Evolutionary conservation across 2,329 filamentous ascomycete species (phyloP).

Genomic region (Pseudodiploospora longispora): DNA sequence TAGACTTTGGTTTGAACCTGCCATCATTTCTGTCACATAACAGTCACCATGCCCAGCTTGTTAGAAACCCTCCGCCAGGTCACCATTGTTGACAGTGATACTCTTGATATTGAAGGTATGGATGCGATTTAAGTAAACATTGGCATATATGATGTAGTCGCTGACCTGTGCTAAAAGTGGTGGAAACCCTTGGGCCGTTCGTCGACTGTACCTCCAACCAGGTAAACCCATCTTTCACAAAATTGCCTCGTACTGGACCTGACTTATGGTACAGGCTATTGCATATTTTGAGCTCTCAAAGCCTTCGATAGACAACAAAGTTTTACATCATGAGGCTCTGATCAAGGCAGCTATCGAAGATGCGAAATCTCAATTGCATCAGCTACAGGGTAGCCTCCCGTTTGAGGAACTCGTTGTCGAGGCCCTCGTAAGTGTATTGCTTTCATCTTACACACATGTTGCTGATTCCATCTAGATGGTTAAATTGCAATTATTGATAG

Average conservation of each 20-base stretch:
- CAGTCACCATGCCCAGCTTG: constrained; percentile 17
- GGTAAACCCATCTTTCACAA: constrained; percentile 9
- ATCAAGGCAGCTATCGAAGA: constrained; percentile 19
- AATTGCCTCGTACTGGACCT: neutral
- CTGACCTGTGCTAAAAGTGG: constrained; percentile 14
- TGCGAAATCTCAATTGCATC: constrained; percentile 12
- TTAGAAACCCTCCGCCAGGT: constrained; percentile 19
- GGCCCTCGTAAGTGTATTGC: constrained; percentile 35
- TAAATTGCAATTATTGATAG: constrained; percentile 43
- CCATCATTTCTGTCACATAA: no score
- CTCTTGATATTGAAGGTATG: constrained; percentile 25
- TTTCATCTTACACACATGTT: neutral
- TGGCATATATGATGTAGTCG: no score
- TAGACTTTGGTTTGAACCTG: no score
- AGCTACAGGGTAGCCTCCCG: constrained; percentile 14
- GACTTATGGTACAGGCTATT: constrained; percentile 18
- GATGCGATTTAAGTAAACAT: no score
- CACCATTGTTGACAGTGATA: constrained; percentile 27
- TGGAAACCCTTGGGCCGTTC: constrained; percentile 23
- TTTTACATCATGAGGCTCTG: constrained; percentile 20
- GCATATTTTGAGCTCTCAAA: constrained; percentile 24
- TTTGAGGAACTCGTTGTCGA: constrained; percentile 46
- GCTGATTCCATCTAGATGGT: constrained; percentile 37
- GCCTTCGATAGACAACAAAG: constrained; percentile 10
- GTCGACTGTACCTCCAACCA: constrained; percentile 30